These are phyloP conservation scores for Colletotrichum sp. DNA, from an alignment of 2,329 filamentous ascomycete genomes.

Conservation along the genomic window DNA sequence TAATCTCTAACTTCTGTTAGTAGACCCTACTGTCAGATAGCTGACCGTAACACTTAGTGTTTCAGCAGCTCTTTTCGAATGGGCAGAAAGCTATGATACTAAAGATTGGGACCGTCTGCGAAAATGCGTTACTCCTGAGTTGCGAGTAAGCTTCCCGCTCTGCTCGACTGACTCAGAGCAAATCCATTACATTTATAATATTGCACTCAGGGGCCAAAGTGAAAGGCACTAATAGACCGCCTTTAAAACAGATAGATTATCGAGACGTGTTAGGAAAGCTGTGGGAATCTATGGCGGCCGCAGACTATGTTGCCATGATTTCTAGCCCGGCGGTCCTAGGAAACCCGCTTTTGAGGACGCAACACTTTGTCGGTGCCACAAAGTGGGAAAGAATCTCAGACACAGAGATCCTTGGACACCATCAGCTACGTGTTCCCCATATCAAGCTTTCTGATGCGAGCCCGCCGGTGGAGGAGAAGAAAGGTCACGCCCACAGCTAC, in stretches of 20 bases:
- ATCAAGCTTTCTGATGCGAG: conserved; percentile 61
- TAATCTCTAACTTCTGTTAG: no score
- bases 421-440: conserved; percentile 67
- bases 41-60: no score
- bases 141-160: conserved; percentile 54
- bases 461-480: conserved; percentile 52
- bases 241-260: conserved; percentile 68
- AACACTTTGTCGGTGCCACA: conserved; percentile 68
- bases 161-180: conserved; percentile 45
- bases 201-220: not conserved
- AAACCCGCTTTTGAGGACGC: conserved; percentile 65
- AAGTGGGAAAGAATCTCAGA: conserved; percentile 63
- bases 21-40: no score
- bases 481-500: conserved; percentile 64
- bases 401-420: conserved; percentile 61
- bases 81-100: conserved; percentile 69
- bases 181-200: not conserved
- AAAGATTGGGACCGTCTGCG: conserved; percentile 66
- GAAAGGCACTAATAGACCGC: not conserved
- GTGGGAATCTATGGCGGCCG: conserved; percentile 65
- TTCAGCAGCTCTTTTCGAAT: conserved; percentile 58
- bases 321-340: conserved; percentile 62
- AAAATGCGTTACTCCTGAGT: conserved; percentile 54
- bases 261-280: conserved; percentile 63
- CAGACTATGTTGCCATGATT: conserved; percentile 65